Conservation (phyloP, 768 basidiomycete species). For the Antrodiella citrinella region DNA sequence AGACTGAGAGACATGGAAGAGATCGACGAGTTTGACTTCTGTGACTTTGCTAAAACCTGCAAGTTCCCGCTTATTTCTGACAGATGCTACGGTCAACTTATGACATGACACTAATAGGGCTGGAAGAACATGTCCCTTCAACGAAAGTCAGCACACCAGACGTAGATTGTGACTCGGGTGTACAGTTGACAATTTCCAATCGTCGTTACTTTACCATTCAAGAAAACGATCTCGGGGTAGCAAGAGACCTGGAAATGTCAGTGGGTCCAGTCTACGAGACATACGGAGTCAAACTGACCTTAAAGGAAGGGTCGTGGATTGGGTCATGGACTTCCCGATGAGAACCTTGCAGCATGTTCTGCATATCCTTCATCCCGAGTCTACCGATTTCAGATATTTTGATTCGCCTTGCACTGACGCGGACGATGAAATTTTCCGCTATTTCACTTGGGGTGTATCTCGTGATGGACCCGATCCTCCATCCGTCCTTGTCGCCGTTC, state of each 20-base stretch:
- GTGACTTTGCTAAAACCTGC: background rate
- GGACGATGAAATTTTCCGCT: conserved; percentile 4
- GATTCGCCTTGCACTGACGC: conserved; percentile 3
- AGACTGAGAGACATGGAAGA: background rate
- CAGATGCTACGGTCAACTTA: background rate
- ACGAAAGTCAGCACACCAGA: background rate
- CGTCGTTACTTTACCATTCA: background rate
- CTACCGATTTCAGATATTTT: background rate
- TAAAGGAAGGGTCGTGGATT: conserved; percentile 32
- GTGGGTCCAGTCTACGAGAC: background rate
- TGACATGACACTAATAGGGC: background rate
- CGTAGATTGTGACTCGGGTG: background rate
- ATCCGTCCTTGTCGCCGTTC: conserved; percentile 24
- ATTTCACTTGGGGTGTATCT: conserved; percentile 11
- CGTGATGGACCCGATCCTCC: conserved; percentile 7
- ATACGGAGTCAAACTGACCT: background rate
- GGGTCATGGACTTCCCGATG: conserved; percentile 45
- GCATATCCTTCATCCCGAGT: conserved; percentile 14
- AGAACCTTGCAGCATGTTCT: conserved; percentile 38
- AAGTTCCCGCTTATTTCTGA: background rate
- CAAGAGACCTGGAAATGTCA: background rate
- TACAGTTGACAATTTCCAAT: background rate
- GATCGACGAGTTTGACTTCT: background rate
- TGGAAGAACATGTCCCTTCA: background rate
- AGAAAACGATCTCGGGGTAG: background rate